These are phyloP conservation scores for Aspergillus panamensis DNA, from an alignment of 495 filamentous ascomycete genomes.

Conservation along the genomic window DNA sequence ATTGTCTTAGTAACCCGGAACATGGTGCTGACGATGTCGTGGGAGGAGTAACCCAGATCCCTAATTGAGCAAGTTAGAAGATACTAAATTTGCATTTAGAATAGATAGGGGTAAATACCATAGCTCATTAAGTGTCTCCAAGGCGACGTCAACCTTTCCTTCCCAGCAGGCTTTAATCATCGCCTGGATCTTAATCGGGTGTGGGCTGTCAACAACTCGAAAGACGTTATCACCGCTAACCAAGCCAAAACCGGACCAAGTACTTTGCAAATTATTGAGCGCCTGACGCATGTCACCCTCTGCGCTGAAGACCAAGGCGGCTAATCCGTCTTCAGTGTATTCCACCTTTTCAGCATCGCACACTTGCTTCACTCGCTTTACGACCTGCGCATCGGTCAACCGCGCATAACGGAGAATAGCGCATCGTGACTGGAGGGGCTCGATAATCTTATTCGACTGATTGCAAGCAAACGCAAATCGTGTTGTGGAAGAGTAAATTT, in stretches of 20 bases:
- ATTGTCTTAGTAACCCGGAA: slow-evolving; percentile 97
- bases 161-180: slow-evolving; percentile 98
- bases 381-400: slow-evolving; percentile 87
- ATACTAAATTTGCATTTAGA: not conserved
- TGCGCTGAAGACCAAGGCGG: slow-evolving; percentile 91
- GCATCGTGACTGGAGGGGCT: slow-evolving; percentile 93
- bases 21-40: slow-evolving; percentile 99
- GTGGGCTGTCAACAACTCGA: slow-evolving; percentile 92
- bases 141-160: slow-evolving; percentile 78
- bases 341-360: slow-evolving; percentile 83
- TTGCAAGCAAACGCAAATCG: slow-evolving; percentile 99
- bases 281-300: slow-evolving; percentile 99
- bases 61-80: slow-evolving; percentile 31
- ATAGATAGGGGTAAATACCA: slow-evolving; percentile 54
- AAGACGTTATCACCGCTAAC: slow-evolving; percentile 98
- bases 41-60: slow-evolving; percentile 85
- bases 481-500: slow-evolving; percentile 96
- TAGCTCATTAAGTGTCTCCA: slow-evolving; percentile 84
- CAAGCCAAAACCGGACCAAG: slow-evolving; percentile 91
- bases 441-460: slow-evolving; percentile 98
- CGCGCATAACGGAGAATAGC: slow-evolving; percentile 94
- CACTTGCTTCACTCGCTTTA: slow-evolving; percentile 86
- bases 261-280: slow-evolving; percentile 98
- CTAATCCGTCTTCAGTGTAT: slow-evolving; percentile 89
- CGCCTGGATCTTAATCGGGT: slow-evolving; percentile 96